phyloP scores from a whole-genome alignment of 2,329 filamentous ascomycete genomes.

The Arachnopeziza araneosa region DNA sequence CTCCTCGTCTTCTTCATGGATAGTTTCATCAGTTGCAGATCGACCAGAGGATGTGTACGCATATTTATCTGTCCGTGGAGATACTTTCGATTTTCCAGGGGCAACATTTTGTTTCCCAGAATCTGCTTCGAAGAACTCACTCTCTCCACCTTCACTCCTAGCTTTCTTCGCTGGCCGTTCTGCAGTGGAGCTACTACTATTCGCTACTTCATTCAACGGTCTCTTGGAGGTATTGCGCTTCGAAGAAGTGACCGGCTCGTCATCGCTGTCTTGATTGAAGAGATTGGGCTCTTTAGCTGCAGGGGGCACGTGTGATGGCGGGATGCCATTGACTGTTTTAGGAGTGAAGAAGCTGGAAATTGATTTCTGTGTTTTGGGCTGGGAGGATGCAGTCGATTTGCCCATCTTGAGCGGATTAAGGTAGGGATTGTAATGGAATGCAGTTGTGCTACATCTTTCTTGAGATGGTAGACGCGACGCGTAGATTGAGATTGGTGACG shows the following conservation, averaged over 20 bases:
- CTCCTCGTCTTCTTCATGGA: slow-evolving; percentile 38
- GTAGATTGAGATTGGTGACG: not conserved
- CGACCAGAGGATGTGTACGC: slow-evolving; percentile 41
- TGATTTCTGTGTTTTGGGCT: slow-evolving; percentile 60
- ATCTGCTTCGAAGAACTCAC: slow-evolving; percentile 27
- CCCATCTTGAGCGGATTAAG: slow-evolving; percentile 15
- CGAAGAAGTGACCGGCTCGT: slow-evolving; percentile 10
- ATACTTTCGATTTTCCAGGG: slow-evolving; percentile 19
- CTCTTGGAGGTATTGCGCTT: slow-evolving; percentile 39
- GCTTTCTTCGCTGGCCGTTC: slow-evolving; percentile 41
- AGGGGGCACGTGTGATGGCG: not conserved
- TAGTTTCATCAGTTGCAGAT: slow-evolving; percentile 12
- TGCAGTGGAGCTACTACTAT: slow-evolving; percentile 30
- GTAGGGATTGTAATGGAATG: not conserved
- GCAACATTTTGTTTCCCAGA: slow-evolving; percentile 28
- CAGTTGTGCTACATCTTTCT: not conserved
- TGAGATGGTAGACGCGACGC: not conserved
- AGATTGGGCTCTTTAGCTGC: slow-evolving; percentile 29
- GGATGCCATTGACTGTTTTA: slow-evolving; percentile 31
- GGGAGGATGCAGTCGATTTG: slow-evolving; percentile 20
- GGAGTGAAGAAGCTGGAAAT: slow-evolving; percentile 82
- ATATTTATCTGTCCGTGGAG: slow-evolving; percentile 46
- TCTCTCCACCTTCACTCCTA: slow-evolving; percentile 34
- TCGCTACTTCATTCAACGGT: slow-evolving; percentile 43
- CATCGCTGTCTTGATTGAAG: slow-evolving; percentile 28